Base-by-base conservation (phyloP, 1,139 yeast species). In the Yamadazyma membranifaciens region DNA sequence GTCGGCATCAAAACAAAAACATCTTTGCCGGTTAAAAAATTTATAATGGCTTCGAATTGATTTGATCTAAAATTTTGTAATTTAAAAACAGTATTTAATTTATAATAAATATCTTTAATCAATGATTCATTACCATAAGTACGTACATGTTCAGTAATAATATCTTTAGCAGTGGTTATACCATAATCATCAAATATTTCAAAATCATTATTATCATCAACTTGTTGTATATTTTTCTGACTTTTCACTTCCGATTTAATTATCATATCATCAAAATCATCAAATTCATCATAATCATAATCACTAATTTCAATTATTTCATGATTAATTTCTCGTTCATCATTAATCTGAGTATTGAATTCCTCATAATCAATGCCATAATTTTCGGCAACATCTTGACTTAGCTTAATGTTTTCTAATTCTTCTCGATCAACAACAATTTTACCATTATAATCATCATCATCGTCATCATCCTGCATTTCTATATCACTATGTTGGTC, bases 1-100 rank as follows among this genome's bases (percentile, higher is more conserved):
- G 99, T 94, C 0, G 99, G 99, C 97, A 94, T 92, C 50, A 94
- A 69, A 2, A 94, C 97, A 65, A 94, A 88, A 0, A 87, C 96
- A 60, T 94, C 98, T 37, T 76, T 75, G 1, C 96, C 96, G 11
- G 74, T 62, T 28, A 94, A 65, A 0, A 96, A 83, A 0, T 96
- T 83, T 51, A 84, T 80, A 10, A 94, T 76, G 0, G 98, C 98
- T 44, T 87, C 94, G 32, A 83, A 65, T 57, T 94, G 99, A 57
- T 92, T 87, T 3, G 82, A 76, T 40, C 99, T 74, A 58, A 94
- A 94, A 0, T 76, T 71, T 7, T 69, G 63, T 33, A 94, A 61
- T 33, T 80, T 76, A 60, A 94, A 94, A 2, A 74, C 76, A 9
- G 72, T 60, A 26, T 71, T 72, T 33, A 92, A 67, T 9, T 79